Evolutionary conservation across 1,284 basidiomycete genomes (phyloP), one percentile per base, ranked within the genome.

Genomic region (Trametes versicolor): DNA sequence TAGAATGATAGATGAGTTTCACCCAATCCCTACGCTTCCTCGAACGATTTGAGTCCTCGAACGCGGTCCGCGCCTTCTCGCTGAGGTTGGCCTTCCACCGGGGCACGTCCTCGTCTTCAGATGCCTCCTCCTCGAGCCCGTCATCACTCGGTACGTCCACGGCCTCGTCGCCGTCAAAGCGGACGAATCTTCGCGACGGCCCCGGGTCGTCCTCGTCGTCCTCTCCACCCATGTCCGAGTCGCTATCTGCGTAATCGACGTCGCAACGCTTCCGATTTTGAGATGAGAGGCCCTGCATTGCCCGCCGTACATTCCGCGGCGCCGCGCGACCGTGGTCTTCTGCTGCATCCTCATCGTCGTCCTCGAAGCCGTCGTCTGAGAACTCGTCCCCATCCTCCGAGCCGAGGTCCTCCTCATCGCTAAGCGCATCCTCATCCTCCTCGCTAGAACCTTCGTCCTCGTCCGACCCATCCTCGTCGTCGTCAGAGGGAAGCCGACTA

Each of bases 51-150:
- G 78, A 76, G 15, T 80, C 76, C 15, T 79, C 74, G 69, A 87
- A 85, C 17, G 82, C 78, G 6, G 81, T 79, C 15, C 83, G 80
- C 0, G 94, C 94, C 60, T 85, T 84, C 19, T 82, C 80, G 0
- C 87, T 82, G 1, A 97, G 81, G 72, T 92, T 85, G n/a, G 77
- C 74, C 78, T 97, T 97, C 95, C 95, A 97, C 68, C 80, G 81
- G 0, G 94, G 94, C 65, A 81, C 80, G 51, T 77, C 79, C 9
- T 77, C 81, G 2, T 77, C 81, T 0, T 63, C 58, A 2, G 78
- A 65, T 12, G 21, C 82, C 13, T 82, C 84, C n/a, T 79, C 70
- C 36, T 77, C 79, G 2, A 78, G 76, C 12, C 83, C 83, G 13
- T 77, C 79, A 34, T 78, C 80, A 5, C 81, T 83, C 43, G 82